Conservation (phyloP, 768 basidiomycete genomes). For the Tubosaeta brunneosetosa region DNA sequence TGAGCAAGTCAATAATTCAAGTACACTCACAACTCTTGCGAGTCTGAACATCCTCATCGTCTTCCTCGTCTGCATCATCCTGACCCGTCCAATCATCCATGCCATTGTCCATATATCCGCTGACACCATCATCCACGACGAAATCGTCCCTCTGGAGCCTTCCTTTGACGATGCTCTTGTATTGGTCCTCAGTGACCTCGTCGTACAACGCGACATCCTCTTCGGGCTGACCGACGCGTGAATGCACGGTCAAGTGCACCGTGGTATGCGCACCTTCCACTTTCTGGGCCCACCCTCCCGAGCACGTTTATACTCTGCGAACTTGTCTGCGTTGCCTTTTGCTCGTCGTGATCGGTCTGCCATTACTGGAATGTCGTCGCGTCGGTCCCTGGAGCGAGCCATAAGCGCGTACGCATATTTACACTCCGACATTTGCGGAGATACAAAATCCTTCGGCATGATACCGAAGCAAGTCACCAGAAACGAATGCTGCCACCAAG, state of each 20-base stretch:
- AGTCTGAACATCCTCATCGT: slow-evolving; percentile 37
- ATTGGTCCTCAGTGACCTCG: slow-evolving; percentile 86
- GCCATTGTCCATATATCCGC: slow-evolving; percentile 93
- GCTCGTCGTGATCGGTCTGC: slow-evolving; percentile 26
- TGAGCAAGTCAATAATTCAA: background rate
- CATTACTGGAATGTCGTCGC: slow-evolving; percentile 16
- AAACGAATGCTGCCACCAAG: slow-evolving; percentile 42
- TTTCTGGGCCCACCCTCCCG: slow-evolving; percentile 55
- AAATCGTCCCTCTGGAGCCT: slow-evolving; percentile 89
- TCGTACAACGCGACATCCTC: slow-evolving; percentile 78
- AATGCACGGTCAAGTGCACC: slow-evolving; percentile 4
- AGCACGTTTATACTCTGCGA: slow-evolving; percentile 57
- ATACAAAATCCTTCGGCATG: slow-evolving; percentile 1
- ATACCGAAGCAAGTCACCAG: slow-evolving; percentile 5
- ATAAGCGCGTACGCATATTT: slow-evolving; percentile 26
- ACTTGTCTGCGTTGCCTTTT: slow-evolving; percentile 34
- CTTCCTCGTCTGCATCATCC: slow-evolving; percentile 51
- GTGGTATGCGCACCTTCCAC: slow-evolving; percentile 45
- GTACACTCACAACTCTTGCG: slow-evolving; percentile 40
- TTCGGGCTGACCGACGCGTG: slow-evolving; percentile 35
- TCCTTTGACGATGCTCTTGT: slow-evolving; percentile 76
- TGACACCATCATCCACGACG: slow-evolving; percentile 88
- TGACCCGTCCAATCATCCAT: slow-evolving; percentile 87
- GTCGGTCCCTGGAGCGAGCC: slow-evolving; percentile 10
- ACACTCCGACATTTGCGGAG: slow-evolving; percentile 23